Base-by-base conservation (phyloP, 163 green algal species). In the Chlorella variabilis region DNA sequence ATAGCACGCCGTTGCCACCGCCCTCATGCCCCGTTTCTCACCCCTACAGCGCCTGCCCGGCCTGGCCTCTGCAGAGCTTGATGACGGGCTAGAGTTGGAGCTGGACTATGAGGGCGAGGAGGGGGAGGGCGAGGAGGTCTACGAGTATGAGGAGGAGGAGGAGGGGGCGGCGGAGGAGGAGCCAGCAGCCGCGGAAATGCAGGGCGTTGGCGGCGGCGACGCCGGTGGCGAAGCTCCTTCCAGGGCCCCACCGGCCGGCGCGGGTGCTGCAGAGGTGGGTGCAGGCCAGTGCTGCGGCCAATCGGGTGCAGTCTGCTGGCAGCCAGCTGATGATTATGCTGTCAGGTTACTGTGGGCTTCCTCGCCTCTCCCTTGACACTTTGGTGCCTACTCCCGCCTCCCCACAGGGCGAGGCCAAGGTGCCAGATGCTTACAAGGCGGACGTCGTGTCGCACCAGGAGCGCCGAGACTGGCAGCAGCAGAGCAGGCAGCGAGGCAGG, bases 31-130 rank as follows among this genome's bases (percentile, higher is more conserved):
- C n/a, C n/a, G n/a, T n/a, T n/a, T n/a, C n/a, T n/a, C n/a, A n/a
- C n/a, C 54, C 13, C 20, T 62, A 25, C 54, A 15, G 4, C 20
- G 54, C 54, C n/a, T n/a, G n/a, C n/a, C n/a, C n/a, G n/a, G n/a
- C n/a, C n/a, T n/a, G n/a, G n/a, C 9, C 29, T 38, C 13, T 42
- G 78, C 49, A 80, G 42, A 81, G 38, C 59, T 78, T 27, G 77
- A 75, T 62, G 80, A 85, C 59, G 80, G 76, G 13, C 27, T 85
- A 23, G 80, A 85, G 21, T 51, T 87, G 29, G 82, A 87, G 49
- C 51, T 87, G 29, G 36, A 67, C 33, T 82, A 83, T 48, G 82
- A 87, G 11, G 51, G 63, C 13, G 82, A 78, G 1, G 69, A 77
- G 13, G 62, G 17, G 42, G 75, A 51, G 4, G 31, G 6, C 31